These are phyloP conservation scores for Globisporangium megalacanthum DNA, from an alignment of 352 stramenopile genomes.

Conservation along the genomic window DNA sequence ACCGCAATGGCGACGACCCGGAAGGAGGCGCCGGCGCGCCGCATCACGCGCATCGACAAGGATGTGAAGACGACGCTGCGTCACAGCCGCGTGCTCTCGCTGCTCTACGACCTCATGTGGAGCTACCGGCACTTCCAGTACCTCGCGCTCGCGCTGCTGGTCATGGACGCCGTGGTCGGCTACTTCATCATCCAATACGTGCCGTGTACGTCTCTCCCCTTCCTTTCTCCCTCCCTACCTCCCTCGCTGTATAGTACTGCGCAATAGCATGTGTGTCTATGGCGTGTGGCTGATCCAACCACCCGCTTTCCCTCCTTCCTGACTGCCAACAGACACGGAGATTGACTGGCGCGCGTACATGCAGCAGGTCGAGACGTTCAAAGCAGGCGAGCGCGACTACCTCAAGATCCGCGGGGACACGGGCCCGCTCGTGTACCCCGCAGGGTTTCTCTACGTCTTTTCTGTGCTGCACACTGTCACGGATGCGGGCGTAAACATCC, in stretches of 20 bases:
- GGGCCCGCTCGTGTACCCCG: slow-evolving; percentile 97
- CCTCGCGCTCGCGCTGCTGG: slow-evolving; percentile 46
- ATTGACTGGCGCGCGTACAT: slow-evolving; percentile 99
- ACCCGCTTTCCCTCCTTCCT: too few species aligned
- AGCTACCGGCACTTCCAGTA: slow-evolving; percentile 83
- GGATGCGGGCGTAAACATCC: slow-evolving; percentile 74
- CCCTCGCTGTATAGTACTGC: background rate
- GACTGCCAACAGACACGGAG: slow-evolving; percentile 88
- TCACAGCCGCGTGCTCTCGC: slow-evolving; percentile 60
- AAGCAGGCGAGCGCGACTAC: slow-evolving; percentile 95
- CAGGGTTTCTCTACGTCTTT: slow-evolving; percentile 97
- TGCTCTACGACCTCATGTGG: slow-evolving; percentile 83
- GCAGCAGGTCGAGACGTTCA: slow-evolving; percentile 94
- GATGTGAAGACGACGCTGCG: slow-evolving; percentile 75
- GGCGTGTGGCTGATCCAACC: too few species aligned
- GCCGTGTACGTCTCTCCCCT: slow-evolving; percentile 34
- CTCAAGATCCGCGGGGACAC: slow-evolving; percentile 93
- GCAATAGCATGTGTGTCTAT: background rate
- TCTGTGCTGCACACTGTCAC: slow-evolving; percentile 91
- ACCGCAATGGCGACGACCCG: slow-evolving; percentile 4
- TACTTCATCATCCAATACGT: slow-evolving; percentile 82
- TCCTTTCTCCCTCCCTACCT: too few species aligned
- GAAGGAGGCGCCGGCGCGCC: slow-evolving; percentile 18
- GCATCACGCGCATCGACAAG: slow-evolving; percentile 81
- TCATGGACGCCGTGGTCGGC: slow-evolving; percentile 50